Percentiles rank a stretch among this genome's conserved stretches.
Conservation (phyloP, 2,329 filamentous ascomycete genomes). For the Colletotrichum liriopes region DNA sequence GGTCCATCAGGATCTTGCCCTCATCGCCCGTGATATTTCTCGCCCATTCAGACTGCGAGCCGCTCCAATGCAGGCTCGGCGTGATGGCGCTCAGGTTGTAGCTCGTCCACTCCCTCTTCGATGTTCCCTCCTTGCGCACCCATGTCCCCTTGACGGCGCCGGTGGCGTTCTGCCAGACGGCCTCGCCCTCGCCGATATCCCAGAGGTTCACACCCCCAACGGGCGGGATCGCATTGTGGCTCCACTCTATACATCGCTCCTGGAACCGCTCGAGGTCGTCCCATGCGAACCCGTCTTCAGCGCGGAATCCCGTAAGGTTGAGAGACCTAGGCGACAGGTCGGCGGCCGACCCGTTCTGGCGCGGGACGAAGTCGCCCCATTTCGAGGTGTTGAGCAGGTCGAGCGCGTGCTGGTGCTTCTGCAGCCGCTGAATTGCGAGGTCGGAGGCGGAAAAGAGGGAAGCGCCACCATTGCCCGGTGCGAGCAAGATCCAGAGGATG, state of each 20-base stretch:
- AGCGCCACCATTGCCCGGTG: conserved; percentile 41
- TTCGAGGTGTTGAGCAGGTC: conserved; percentile 68
- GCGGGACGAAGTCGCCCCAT: conserved; percentile 74
- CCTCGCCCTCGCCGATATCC: conserved; percentile 56
- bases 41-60: conserved; percentile 73
- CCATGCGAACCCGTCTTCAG: conserved; percentile 85
- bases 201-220: conserved; percentile 58
- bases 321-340: conserved; percentile 61
- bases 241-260: conserved; percentile 75
- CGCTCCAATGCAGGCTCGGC: conserved; percentile 77
- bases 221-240: conserved; percentile 65
- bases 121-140: conserved; percentile 71
- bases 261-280: conserved; percentile 78
- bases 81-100: conserved; percentile 78
- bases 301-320: conserved; percentile 84
- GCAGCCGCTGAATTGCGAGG: conserved; percentile 57
- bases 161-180: conserved; percentile 84
- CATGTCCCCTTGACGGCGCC: conserved; percentile 84
- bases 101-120: conserved; percentile 61
- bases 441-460: conserved; percentile 57
- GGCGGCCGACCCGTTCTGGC: conserved; percentile 37
- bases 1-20: conserved; percentile 78
- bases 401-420: conserved; percentile 67
- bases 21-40: conserved; percentile 84
- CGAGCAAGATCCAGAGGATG: conserved; percentile 62